A percentile compares a stretch with the other conserved stretches of the same genome.
phyloP scores from a whole-genome alignment of 305 asterid species.

The Fraxinus nigra region DNA sequence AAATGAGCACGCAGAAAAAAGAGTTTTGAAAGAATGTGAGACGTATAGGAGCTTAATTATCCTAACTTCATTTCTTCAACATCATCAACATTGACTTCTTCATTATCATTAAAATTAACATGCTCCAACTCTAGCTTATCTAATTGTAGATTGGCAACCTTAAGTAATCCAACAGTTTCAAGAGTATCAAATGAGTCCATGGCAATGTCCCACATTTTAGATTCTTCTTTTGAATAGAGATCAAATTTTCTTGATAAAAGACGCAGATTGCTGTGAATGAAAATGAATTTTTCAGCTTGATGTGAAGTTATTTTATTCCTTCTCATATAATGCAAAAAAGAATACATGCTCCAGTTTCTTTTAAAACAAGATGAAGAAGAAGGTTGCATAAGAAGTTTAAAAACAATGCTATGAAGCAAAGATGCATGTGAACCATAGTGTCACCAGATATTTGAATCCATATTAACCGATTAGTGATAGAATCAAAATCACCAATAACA shows the following conservation, averaged over 20 bases:
- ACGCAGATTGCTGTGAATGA: neutral
- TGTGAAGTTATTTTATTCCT: neutral
- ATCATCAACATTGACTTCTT: neutral
- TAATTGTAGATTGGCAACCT: neutral
- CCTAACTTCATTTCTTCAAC: neutral
- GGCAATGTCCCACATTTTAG: neutral
- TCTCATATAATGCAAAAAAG: neutral
- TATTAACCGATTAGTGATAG: neutral
- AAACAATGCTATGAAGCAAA: neutral
- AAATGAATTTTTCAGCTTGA: neutral
- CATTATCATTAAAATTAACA: neutral
- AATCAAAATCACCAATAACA: neutral
- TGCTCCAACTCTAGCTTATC: neutral
- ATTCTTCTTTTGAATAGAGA: neutral
- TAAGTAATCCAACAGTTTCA: neutral
- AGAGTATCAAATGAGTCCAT: neutral
- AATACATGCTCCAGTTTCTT: neutral
- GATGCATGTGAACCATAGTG: neutral
- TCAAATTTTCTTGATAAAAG: neutral
- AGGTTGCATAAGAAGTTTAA: neutral
- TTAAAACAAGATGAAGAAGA: neutral
- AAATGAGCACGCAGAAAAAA: neutral
- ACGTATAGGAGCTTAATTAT: neutral
- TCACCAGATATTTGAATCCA: neutral
- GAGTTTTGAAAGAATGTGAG: neutral